Evolutionary conservation across 176 grass and related monocot species (phyloP), one percentile per base, ranked within the genome.

Genomic region (Elymus sibiricus): DNA sequence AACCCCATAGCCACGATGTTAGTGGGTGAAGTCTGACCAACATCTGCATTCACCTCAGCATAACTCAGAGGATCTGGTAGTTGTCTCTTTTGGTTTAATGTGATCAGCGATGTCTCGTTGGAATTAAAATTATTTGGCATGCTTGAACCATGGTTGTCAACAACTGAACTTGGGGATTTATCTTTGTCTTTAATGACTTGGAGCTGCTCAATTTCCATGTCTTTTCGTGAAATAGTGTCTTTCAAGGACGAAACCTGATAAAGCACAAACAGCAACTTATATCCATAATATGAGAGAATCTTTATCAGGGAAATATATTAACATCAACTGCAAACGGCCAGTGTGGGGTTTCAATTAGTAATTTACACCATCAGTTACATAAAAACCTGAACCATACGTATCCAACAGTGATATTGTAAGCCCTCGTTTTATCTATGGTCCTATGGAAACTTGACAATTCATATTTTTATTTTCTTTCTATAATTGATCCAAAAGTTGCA

Each of bases 191-290:
- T 92, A 49, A 87, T 56, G 53, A 86, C 74, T 27, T 91, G 97
- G 62, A 99, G 85, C 81, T 95, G 97, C 79, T 96, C 97, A 32
- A 99, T 96, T 89, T 94, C 94, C 22, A 74, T 80, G 84, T 99
- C 94, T 89, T 99, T 99, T 65, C 79, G 94, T 86, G 83, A 82
- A 90, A 99, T 86, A 7, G 88, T 91, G 70, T 99, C 90, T 86
- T 95, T 99, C 60, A 99, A 88, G 79, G 86, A 96, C 40, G 86
- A 83, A 79, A 99, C 97, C 97, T 99, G 81, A 80, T 19, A 27
- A 81, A 40, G 76, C 67, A 38, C 85, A 34, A 74, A 87, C 17
- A 68, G 7, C 5, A 70, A 58, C 17, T 81, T 62, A 58, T 35
- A 72, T 67, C 71, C 22, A 40, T 27, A 86, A 9, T 43, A 65